Evolutionary conservation across 139 green algal species (phyloP), one percentile per base, ranked within the genome.

Genomic region (Nannochloris sp.): DNA sequence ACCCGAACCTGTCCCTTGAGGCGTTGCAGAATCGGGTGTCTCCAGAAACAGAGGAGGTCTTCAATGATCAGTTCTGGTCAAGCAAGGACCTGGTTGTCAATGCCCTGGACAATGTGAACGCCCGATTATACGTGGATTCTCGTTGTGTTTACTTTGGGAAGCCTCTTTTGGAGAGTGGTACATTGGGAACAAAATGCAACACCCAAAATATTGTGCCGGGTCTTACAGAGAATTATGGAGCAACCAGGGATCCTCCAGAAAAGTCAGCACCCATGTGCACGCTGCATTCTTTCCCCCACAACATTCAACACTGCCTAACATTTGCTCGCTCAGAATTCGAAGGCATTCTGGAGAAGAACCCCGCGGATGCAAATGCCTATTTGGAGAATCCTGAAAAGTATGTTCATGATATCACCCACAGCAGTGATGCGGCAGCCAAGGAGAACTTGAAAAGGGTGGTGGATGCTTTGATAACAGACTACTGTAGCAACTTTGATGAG

Each of bases 181-280:
- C 93, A 10, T 82, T 99, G 54, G 93, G 93, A 8, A 62, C 93
- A 64, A 99, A 99, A 83, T 96, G 88, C 88, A 99, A 99, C 84
- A 99, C 93, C 37, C 87, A 95, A 78, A 71, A 81, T 48, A 85
- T 95, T 11, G 80, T 98, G 24, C 93, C 93, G 0, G 60, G 75
- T 18, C 29, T 95, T 19, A 99, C 93, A 12, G 93, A 99, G 72
- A 98, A 99, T 83, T 98, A 98, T 69, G 92, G 87, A 24, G 87
- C 87, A 3, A 85, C 72, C 23, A 67, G 91, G 11, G 91, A 96
- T 69, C 90, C 90, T 3, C 90, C 90, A 0, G 90, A 97, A 75
- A 95, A 93, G 79, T 83, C 95, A 75, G 91, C 93, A 10, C 93
- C 93, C 40, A 99, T 99, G 93, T 99, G 93, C 81, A 99, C 93